A percentile compares a stretch with the other conserved stretches of the same genome.
Conservation (phyloP, 495 filamentous ascomycete genomes). For the Parachaetomium inaequale region DNA sequence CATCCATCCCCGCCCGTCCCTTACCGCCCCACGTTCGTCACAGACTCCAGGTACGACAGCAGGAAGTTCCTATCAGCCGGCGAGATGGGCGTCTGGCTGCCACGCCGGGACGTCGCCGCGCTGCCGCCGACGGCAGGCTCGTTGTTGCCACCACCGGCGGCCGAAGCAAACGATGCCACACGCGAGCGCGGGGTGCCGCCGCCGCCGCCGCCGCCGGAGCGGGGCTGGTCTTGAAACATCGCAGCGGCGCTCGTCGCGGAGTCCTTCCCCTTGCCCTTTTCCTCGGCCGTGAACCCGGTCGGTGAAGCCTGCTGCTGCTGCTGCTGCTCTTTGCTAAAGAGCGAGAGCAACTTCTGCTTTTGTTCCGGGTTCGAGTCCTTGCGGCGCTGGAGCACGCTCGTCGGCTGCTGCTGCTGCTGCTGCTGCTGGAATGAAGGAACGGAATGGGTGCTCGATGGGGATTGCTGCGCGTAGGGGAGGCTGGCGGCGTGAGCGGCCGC, state of each 20-base stretch:
- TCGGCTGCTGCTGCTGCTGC: constrained; percentile 13
- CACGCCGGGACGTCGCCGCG: constrained; percentile 38
- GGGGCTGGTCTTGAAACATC: too few species aligned
- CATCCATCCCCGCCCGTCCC: too few species aligned
- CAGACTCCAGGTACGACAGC: constrained; percentile 63
- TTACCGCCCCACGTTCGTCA: constrained; percentile 29
- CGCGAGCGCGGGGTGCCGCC: constrained; percentile 40
- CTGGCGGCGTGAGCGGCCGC: constrained; percentile 22
- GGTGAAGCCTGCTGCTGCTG: constrained; percentile 28
- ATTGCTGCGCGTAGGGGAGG: constrained; percentile 22
- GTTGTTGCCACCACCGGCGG: constrained; percentile 9
- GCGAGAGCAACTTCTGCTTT: constrained; percentile 62
- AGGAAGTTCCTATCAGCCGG: constrained; percentile 73
- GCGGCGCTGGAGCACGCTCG: constrained; percentile 16
- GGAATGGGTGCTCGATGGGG: constrained; percentile 9
- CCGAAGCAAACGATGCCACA: constrained; percentile 38
- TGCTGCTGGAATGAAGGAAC: constrained; percentile 18
- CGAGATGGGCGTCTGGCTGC: constrained; percentile 54
- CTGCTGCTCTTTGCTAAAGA: constrained; percentile 57
- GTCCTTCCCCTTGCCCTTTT: constrained; percentile 44
- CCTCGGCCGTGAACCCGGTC: constrained; percentile 38
- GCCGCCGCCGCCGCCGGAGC: too few species aligned
- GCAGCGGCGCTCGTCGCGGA: neutral
- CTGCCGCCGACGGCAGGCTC: constrained; percentile 17
- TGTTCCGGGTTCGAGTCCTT: constrained; percentile 54